phyloP scores from a whole-genome alignment of 2,329 filamentous ascomycete genomes.

The Apiospora aurea region DNA sequence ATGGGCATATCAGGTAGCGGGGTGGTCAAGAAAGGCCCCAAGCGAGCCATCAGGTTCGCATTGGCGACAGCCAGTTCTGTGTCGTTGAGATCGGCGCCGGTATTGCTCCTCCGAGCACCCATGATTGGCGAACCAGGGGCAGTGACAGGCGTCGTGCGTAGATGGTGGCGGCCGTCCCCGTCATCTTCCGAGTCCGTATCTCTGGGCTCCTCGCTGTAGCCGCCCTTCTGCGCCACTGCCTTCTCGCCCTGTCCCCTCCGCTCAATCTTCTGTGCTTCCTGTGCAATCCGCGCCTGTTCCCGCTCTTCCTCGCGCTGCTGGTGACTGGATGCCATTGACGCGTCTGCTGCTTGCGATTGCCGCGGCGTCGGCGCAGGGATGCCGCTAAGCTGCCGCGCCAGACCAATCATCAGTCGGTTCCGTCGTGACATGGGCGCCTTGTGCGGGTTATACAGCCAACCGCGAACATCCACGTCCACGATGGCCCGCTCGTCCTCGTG shows the following conservation, averaged over 20 bases:
- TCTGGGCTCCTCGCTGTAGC: conserved; percentile 72
- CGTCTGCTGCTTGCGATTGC: conserved; percentile 35
- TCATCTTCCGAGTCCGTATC: conserved; percentile 52
- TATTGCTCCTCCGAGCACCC: conserved; percentile 46
- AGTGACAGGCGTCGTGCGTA: conserved; percentile 38
- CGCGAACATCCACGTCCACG: conserved; percentile 92
- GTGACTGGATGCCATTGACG: conserved; percentile 42
- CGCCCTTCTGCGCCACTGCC: conserved; percentile 72
- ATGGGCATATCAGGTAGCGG: conserved; percentile 80
- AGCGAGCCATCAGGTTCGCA: conserved; percentile 82
- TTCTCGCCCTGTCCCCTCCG: conserved; percentile 74
- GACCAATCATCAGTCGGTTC: conserved; percentile 84
- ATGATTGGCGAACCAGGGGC: conserved; percentile 53
- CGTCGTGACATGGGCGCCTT: conserved; percentile 84
- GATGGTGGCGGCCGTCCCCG: conserved; percentile 39
- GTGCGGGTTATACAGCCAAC: conserved; percentile 93
- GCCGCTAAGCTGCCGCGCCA: conserved; percentile 87
- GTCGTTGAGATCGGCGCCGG: conserved; percentile 67
- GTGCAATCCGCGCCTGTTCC: conserved; percentile 71
- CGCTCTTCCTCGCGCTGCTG: conserved; percentile 56
- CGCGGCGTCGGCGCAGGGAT: conserved; percentile 72
- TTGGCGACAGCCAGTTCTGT: conserved; percentile 83
- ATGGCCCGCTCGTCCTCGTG: conserved; percentile 84
- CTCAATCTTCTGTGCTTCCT: conserved; percentile 80
- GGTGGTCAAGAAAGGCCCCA: conserved; percentile 89